Evolutionary conservation across 2,329 filamentous ascomycete species (phyloP), one percentile per base, ranked within the genome.

Genomic region (Trematosphaeria pertusa): DNA sequence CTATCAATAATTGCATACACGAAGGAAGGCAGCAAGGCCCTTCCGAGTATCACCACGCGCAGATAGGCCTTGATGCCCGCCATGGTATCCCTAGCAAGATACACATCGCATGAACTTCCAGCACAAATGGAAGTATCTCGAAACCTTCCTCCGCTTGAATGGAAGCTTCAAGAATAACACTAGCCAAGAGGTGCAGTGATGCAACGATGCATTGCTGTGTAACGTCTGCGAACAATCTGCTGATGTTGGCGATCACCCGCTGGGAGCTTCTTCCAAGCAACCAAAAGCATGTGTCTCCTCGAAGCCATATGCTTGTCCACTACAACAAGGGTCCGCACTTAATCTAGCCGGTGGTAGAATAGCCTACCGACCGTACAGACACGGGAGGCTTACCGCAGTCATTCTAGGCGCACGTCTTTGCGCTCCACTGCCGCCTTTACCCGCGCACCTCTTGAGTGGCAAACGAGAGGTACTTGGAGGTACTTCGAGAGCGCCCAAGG

Each of bases 321-420:
- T 21, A 40, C 14, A 30, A 12, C 18, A 26, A 19, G 3, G 10
- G 18, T 46, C 37, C 37, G 24, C 24, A 7, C 24, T 28, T 28
- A 12, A 35, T 19, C 40, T 40, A 50, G 17, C 48, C 48, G 48
- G 48, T 43, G 48, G 48, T 18, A 47, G 43, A 50, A 43, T 43
- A 39, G 21, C 14, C 12, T 28, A 7, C 37, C 17, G 6, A 18
- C 20, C 18, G 19, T 21, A 21, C 18, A 37, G 19, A 19, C 7
- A 28, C 24, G 12, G 24, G 8, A 28, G 24, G 24, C 24, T 8
- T 28, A 28, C n/a, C n/a, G 24, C 24, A 28, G 7, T 12, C 24
- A 28, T 28, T 28, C 24, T n/a, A n/a, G n/a, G n/a, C n/a, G n/a
- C n/a, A n/a, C n/a, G n/a, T n/a, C n/a, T n/a, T n/a, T n/a, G n/a